These are phyloP conservation scores for Scutellaria minor DNA, from an alignment of 257 asterid genomes.

Conservation along the genomic window DNA sequence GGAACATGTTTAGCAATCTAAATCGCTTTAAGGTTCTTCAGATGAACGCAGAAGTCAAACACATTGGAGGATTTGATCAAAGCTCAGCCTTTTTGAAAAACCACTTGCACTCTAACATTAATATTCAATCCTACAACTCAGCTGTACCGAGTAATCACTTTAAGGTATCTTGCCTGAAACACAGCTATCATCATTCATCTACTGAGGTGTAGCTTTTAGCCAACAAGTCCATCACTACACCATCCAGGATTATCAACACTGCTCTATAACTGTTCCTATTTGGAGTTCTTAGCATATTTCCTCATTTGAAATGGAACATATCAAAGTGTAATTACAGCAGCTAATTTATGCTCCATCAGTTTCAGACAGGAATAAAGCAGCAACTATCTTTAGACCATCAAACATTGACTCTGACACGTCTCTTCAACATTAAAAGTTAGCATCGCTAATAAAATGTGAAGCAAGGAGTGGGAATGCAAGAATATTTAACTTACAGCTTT, in stretches of 20 bases:
- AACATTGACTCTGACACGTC: conserved; percentile 4
- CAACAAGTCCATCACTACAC: neutral
- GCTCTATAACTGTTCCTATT: neutral
- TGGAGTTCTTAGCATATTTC: neutral
- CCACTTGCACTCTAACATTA: neutral
- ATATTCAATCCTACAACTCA: conserved; percentile 14
- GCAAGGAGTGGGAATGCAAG: conserved; percentile 24
- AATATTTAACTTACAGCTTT: conserved; percentile 79
- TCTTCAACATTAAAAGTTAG: neutral
- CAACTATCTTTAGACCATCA: neutral
- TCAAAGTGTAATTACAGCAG: conserved; percentile 1
- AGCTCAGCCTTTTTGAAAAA: neutral
- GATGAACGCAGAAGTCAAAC: conserved; percentile 6
- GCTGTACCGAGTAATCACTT: neutral
- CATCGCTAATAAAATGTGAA: neutral
- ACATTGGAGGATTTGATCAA: neutral
- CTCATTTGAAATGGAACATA: neutral
- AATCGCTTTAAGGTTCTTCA: conserved; percentile 10
- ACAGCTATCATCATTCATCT: neutral
- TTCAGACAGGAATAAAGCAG: conserved; percentile 13
- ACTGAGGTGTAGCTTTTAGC: too few species aligned
- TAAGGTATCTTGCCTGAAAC: neutral
- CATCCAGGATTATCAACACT: neutral
- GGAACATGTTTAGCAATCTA: conserved; percentile 2
- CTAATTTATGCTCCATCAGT: neutral